Conservation (phyloP, 192 early-diverging fungal species). For the Thoreauomyces humboldtii region DNA sequence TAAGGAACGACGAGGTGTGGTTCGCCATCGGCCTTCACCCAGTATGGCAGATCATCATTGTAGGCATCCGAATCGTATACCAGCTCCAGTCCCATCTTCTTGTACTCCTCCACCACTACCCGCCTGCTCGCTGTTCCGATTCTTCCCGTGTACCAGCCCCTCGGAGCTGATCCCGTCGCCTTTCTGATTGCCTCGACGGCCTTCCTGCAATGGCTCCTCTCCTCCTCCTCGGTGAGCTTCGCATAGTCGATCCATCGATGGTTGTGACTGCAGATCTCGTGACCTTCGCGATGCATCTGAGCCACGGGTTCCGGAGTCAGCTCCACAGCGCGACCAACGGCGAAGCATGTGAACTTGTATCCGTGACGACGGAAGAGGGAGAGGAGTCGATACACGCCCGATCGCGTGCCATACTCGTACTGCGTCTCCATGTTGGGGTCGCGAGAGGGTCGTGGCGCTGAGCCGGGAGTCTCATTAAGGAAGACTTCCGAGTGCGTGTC, state of each 20-base stretch:
- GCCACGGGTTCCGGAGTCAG: constrained; percentile 36
- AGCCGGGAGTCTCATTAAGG: constrained; percentile 46
- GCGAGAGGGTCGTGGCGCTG: constrained; percentile 18
- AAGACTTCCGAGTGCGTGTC: constrained; percentile 49
- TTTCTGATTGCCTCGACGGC: constrained; percentile 35
- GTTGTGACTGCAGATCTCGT: constrained; percentile 55
- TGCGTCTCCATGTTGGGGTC: constrained; percentile 51
- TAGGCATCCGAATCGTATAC: constrained; percentile 55
- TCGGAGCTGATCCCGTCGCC: constrained; percentile 40
- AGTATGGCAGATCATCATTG: constrained; percentile 57
- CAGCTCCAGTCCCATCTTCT: constrained; percentile 38
- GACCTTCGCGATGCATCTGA: constrained; percentile 38
- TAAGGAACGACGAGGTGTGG: constrained; percentile 46
- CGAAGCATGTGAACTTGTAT: constrained; percentile 52
- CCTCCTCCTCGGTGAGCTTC: constrained; percentile 15
- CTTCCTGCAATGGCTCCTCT: constrained; percentile 36
- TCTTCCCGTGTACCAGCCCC: constrained; percentile 56
- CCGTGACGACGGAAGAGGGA: constrained; percentile 31
- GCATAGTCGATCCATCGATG: constrained; percentile 36
- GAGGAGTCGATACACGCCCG: constrained; percentile 48
- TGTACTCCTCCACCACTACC: constrained; percentile 43
- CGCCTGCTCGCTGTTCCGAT: constrained; percentile 32
- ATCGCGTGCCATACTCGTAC: constrained; percentile 55
- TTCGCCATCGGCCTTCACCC: constrained; percentile 24
- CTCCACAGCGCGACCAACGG: constrained; percentile 52